These are phyloP conservation scores for Paspalum vaginatum DNA, from an alignment of 176 grass and related monocot genomes.

Conservation along the genomic window DNA sequence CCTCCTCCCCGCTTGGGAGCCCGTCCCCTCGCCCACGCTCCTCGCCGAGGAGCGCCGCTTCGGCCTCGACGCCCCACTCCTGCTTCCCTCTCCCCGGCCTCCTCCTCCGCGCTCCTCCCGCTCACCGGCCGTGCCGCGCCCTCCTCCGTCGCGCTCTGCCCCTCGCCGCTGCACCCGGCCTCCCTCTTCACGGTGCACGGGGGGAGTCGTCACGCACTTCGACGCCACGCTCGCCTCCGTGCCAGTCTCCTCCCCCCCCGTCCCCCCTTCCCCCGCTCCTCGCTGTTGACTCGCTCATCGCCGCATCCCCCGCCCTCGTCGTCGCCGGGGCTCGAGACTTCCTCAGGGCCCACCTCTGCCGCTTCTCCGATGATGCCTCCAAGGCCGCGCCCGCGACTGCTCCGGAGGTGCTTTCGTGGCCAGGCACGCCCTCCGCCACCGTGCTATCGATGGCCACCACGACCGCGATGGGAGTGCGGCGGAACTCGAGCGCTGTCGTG, in stretches of 20 bases:
- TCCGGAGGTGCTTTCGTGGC: slow-evolving; percentile 63
- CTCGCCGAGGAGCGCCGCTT: slow-evolving; percentile 68
- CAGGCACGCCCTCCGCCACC: slow-evolving; percentile 48
- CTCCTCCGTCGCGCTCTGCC: slow-evolving; percentile 45
- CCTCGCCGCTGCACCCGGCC: slow-evolving; percentile 27
- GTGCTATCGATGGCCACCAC: slow-evolving; percentile 60
- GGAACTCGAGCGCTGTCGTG: slow-evolving; percentile 76
- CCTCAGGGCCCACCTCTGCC: slow-evolving; percentile 65
- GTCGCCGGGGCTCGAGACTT: slow-evolving; percentile 69
- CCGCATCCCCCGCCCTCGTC: slow-evolving; percentile 48
- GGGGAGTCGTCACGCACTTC: slow-evolving; percentile 60
- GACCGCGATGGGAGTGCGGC: slow-evolving; percentile 37
- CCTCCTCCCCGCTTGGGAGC: neutral
- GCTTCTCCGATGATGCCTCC: slow-evolving; percentile 11
- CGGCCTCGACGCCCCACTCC: slow-evolving; percentile 42
- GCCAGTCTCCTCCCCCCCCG: slow-evolving; percentile 64
- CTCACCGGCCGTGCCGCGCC: slow-evolving; percentile 50
- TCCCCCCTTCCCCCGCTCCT: no score
- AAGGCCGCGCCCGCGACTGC: neutral
- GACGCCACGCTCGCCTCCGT: slow-evolving; percentile 49
- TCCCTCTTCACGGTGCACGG: slow-evolving; percentile 67
- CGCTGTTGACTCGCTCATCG: slow-evolving; percentile 65
- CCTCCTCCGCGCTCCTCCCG: slow-evolving; percentile 46
- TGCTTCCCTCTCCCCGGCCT: slow-evolving; percentile 45
- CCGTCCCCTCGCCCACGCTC: slow-evolving; percentile 40